Evolutionary conservation across 2,329 filamentous ascomycete genomes (phyloP).

Genomic region (Exophiala aquamarina): DNA sequence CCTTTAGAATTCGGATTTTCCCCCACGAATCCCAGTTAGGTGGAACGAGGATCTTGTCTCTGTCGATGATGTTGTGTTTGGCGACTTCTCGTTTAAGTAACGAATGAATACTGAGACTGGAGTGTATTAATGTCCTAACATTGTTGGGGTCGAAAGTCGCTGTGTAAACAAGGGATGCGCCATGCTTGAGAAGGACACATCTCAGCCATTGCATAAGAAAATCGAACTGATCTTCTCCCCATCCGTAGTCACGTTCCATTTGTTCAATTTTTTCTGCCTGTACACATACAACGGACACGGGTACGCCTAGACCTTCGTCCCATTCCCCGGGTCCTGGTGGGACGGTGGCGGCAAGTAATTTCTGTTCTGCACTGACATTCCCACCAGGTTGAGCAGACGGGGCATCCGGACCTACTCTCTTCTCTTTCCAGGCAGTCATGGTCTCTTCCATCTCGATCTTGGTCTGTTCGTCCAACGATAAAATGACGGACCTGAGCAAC

Average conservation of each 20-base stretch:
- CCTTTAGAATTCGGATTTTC: constrained; percentile 88
- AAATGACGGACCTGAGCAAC: constrained; percentile 73
- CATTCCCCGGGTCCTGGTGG: constrained; percentile 87
- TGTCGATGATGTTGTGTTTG: constrained; percentile 88
- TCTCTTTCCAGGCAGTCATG: constrained; percentile 76
- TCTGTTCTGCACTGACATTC: constrained; percentile 59
- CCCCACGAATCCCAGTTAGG: constrained; percentile 99
- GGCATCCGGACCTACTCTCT: constrained; percentile 54
- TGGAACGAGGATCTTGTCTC: constrained; percentile 90
- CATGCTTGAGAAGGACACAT: constrained; percentile 86
- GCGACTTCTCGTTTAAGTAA: constrained; percentile 74
- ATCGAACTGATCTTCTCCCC: constrained; percentile 97
- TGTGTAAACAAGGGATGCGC: constrained; percentile 82
- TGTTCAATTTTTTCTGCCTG: constrained; percentile 86
- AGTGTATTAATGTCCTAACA: constrained; percentile 77
- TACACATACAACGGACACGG: constrained; percentile 92
- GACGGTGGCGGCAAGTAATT: constrained; percentile 6
- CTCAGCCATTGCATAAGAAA: constrained; percentile 90
- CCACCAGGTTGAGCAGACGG: constrained; percentile 61
- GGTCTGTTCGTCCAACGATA: constrained; percentile 71
- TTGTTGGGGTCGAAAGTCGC: constrained; percentile 74
- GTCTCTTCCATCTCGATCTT: constrained; percentile 84
- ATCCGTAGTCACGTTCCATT: constrained; percentile 83
- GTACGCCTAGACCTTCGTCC: constrained; percentile 84
- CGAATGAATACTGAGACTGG: constrained; percentile 81